phyloP scores from a whole-genome alignment of 352 stramenopile species.

The Pythium vanterpoolii region DNA sequence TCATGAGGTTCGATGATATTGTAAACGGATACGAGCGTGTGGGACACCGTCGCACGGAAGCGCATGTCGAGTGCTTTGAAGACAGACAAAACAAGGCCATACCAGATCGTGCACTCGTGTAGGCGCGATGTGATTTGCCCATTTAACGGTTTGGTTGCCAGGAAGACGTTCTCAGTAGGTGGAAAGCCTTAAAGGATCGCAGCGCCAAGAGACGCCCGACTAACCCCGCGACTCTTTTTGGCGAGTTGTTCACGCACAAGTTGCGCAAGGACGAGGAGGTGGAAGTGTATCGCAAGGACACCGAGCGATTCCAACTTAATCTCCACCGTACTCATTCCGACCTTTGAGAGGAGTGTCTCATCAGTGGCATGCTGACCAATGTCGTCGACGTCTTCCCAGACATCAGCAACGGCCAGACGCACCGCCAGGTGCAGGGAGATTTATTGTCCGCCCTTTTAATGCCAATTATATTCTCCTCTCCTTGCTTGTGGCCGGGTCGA shows the following conservation, averaged over 20 bases:
- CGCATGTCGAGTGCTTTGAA: too few relatives aligned
- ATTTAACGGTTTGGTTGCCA: too few relatives aligned
- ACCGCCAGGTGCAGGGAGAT: too few relatives aligned
- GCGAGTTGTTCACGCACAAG: neutral
- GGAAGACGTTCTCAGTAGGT: too few relatives aligned
- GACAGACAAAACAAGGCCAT: too few relatives aligned
- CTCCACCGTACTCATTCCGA: neutral
- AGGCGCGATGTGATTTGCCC: too few relatives aligned
- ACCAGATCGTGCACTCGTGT: neutral
- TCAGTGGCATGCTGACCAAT: neutral
- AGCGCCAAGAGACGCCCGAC: neutral
- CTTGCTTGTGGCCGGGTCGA: neutral
- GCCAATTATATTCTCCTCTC: too few relatives aligned
- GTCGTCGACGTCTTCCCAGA: constrained; percentile 1
- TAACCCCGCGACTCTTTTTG: neutral
- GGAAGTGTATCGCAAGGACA: neutral
- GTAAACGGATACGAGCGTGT: too few relatives aligned
- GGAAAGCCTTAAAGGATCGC: too few relatives aligned
- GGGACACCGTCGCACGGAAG: too few relatives aligned
- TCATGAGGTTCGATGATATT: too few relatives aligned
- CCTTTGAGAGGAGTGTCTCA: neutral
- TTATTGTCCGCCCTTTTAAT: too few relatives aligned
- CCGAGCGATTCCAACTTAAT: neutral
- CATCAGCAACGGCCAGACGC: neutral
- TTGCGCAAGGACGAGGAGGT: neutral